phyloP scores from a whole-genome alignment of 768 basidiomycete genomes.

The Exsudoporus frostii region DNA sequence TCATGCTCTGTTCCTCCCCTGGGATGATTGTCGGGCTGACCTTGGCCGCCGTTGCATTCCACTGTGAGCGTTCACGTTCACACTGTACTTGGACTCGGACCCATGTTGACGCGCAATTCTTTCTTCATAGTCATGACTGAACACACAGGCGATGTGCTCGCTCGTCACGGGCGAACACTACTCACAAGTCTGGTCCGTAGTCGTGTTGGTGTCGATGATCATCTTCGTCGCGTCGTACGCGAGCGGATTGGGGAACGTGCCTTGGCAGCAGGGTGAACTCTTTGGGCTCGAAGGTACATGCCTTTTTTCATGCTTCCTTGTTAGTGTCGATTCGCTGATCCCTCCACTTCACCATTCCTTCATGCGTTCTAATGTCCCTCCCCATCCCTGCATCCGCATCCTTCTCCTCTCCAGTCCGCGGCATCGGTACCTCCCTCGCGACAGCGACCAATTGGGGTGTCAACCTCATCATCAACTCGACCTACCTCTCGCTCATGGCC shows the following conservation, averaged over 20 bases:
- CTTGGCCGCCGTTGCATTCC: constrained; percentile 63
- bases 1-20: constrained; percentile 68
- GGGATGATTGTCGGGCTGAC: constrained; percentile 69
- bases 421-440: constrained; percentile 70
- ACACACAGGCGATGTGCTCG: constrained; percentile 56
- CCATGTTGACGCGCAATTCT: not conserved
- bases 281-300: constrained; percentile 41
- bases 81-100: not conserved
- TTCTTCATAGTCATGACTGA: constrained; percentile 49
- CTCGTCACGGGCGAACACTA: constrained; percentile 60
- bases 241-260: constrained; percentile 73
- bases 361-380: not conserved
- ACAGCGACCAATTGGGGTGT: constrained; percentile 78
- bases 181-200: constrained; percentile 56
- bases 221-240: constrained; percentile 82
- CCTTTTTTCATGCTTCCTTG: not conserved
- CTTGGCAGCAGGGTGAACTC: constrained; percentile 86
- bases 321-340: not conserved
- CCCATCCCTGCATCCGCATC: too few species aligned
- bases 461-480: constrained; percentile 74
- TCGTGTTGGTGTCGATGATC: constrained; percentile 80
- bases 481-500: constrained; percentile 77
- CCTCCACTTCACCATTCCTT: not conserved
- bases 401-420: constrained; percentile 48
- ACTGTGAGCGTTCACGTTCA: constrained; percentile 30